Base-by-base conservation (phyloP, 371 early-diverging fungal species). In the Mortierella sp. region DNA sequence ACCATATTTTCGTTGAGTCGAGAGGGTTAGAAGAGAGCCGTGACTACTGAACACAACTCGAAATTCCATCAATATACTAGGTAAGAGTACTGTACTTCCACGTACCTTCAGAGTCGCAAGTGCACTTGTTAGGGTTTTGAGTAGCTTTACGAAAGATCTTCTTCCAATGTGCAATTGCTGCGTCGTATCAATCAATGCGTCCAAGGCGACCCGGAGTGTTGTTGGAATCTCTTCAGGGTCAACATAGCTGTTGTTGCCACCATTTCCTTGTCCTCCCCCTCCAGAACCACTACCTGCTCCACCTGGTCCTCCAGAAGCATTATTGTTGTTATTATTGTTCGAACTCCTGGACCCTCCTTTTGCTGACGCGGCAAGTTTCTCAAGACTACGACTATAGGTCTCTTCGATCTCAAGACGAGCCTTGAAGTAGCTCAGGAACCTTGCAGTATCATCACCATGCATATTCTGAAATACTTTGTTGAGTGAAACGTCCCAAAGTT, bases 221-320 rank as follows among this genome's bases (percentile, higher is more conserved):
- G 81, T 75, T 7, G 81, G 81, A 32, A 80, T 80, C 52, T 80
- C 81, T 38, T 80, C 81, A n/a, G 81, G 75, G 45, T 80, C 81
- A n/a, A 32, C 10, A 47, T 41, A 40, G 38, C 7, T 24, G 9
- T 66, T 64, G 24, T 40, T 28, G 50, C 59, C 57, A 13, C 66
- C 53, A 28, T 38, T 10, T 4, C 71, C 71, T 38, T 53, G 50
- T 40, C 40, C 63, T 47, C 65, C 64, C 15, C 36, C 28, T 28
- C 28, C 28, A 28, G 28, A 28, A 28, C 28, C 28, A 28, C 28
- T 2, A 28, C 28, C 41, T 3, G 67, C 70, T 36, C 41, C 36
- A 32, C 40, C 63, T 47, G 60, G 60, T n/a, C 36, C 36, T 36
- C 36, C 36, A 36, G 36, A 36, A 36, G 3, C 36, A n/a, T 58